Conservation (phyloP, 2,329 filamentous ascomycete species). For the Colletotrichum euphorbiae region DNA sequence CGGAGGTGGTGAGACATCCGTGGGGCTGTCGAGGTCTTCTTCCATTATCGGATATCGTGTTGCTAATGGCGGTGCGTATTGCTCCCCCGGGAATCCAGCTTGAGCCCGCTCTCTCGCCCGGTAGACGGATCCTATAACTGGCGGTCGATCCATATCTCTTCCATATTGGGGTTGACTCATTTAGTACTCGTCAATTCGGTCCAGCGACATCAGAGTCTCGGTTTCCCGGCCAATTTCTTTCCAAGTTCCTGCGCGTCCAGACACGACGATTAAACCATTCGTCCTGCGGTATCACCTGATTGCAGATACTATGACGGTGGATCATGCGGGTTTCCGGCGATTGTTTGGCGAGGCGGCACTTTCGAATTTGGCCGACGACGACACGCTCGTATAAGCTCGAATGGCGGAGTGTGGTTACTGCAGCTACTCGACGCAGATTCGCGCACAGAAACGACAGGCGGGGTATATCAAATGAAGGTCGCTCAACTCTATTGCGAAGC, state of each 20-base stretch:
- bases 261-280: constrained; percentile 27
- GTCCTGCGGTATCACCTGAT: constrained; percentile 31
- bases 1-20: constrained; percentile 40
- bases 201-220: constrained; percentile 44
- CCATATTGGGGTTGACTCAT: constrained; percentile 69
- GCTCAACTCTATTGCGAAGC: constrained; percentile 35
- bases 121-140: constrained; percentile 62
- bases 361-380: constrained; percentile 31
- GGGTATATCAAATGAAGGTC: constrained; percentile 36
- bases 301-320: constrained; percentile 22
- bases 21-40: constrained; percentile 35
- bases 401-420: constrained; percentile 13
- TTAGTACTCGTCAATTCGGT: constrained; percentile 49
- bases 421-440: constrained; percentile 23
- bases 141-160: constrained; percentile 61
- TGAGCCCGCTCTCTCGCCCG: constrained; percentile 66
- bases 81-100: constrained; percentile 50
- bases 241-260: constrained; percentile 30
- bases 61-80: constrained; percentile 43
- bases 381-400: constrained; percentile 43
- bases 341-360: constrained; percentile 26
- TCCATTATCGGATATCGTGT: constrained; percentile 43
- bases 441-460: constrained; percentile 29
- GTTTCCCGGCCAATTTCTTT: constrained; percentile 42
- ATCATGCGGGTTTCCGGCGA: constrained; percentile 26